These are phyloP conservation scores for Tetracentron sinense DNA, from an alignment of 164 flowering plant species.

Conservation along the genomic window DNA sequence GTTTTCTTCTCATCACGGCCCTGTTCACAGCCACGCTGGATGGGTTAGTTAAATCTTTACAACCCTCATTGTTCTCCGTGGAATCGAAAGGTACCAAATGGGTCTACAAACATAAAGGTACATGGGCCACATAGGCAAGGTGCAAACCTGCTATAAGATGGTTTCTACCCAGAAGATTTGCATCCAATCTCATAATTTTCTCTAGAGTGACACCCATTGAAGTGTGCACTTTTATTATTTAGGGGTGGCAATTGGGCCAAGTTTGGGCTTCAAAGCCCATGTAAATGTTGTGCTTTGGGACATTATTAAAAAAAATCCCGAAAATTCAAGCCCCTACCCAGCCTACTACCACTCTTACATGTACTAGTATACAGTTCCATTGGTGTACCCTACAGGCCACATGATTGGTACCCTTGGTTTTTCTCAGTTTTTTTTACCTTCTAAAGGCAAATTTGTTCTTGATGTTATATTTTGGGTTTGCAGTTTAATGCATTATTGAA, in stretches of 20 bases:
- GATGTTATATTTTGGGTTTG: slow-evolving; percentile 16
- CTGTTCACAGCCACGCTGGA: slow-evolving; percentile 82
- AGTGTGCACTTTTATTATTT: too few relatives aligned
- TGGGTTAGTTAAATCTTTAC: slow-evolving; percentile 58
- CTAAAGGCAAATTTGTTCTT: too few relatives aligned
- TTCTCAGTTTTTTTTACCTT: neutral
- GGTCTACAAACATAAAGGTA: neutral
- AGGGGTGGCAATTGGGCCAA: too few relatives aligned
- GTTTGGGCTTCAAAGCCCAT: too few relatives aligned
- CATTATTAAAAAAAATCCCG: too few relatives aligned
- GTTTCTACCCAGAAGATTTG: neutral
- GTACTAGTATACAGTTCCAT: too few relatives aligned
- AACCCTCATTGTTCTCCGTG: neutral
- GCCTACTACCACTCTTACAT: too few relatives aligned
- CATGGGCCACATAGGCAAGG: neutral
- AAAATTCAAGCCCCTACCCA: too few relatives aligned
- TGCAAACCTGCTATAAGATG: neutral
- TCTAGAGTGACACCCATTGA: too few relatives aligned
- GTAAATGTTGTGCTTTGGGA: too few relatives aligned
- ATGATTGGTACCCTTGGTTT: neutral
- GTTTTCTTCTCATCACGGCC: slow-evolving; percentile 48
- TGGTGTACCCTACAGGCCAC: too few relatives aligned
- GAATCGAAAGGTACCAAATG: neutral
- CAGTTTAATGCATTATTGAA: slow-evolving; percentile 93
- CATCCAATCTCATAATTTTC: neutral